Percentiles rank a stretch among this genome's conserved stretches.
phyloP scores from a whole-genome alignment of 208 protist genomes.

The Kentomonas sorsogonicus region DNA sequence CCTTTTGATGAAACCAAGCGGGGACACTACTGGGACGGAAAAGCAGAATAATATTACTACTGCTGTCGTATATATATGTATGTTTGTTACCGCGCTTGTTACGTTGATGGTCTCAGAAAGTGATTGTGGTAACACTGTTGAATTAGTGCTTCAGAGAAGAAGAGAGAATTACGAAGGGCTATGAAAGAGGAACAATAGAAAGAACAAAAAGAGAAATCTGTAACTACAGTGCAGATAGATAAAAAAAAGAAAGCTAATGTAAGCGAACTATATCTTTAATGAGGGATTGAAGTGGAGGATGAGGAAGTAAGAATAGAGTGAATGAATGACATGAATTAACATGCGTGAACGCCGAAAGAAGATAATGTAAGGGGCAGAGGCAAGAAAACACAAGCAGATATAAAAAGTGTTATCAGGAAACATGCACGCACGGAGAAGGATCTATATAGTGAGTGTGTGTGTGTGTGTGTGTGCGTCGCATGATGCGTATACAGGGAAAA shows the following conservation, averaged over 20 bases:
- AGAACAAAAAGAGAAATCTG: not conserved
- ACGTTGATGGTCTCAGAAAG: too few relatives aligned
- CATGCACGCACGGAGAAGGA: too few relatives aligned
- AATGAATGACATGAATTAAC: too few relatives aligned
- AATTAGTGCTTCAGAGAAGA: not conserved
- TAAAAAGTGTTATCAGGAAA: too few relatives aligned
- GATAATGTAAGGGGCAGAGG: too few relatives aligned
- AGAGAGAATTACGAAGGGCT: not conserved
- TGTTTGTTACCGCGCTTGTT: not conserved
- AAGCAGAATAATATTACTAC: not conserved
- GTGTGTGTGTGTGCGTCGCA: not conserved
- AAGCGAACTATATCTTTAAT: too few relatives aligned
- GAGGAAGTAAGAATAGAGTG: too few relatives aligned
- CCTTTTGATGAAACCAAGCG: not conserved
- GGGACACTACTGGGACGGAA: not conserved
- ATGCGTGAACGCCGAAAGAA: too few relatives aligned
- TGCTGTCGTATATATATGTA: slow-evolving; percentile 1
- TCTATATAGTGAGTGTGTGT: not conserved
- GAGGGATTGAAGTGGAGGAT: too few relatives aligned
- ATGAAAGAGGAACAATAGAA: not conserved
- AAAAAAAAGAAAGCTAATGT: not conserved
- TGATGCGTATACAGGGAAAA: not conserved
- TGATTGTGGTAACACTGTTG: too few relatives aligned
- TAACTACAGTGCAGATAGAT: not conserved
- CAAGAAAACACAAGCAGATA: too few relatives aligned